Evolutionary conservation across 208 protist species (phyloP).

Genomic region (Leishmania lainsoni): DNA sequence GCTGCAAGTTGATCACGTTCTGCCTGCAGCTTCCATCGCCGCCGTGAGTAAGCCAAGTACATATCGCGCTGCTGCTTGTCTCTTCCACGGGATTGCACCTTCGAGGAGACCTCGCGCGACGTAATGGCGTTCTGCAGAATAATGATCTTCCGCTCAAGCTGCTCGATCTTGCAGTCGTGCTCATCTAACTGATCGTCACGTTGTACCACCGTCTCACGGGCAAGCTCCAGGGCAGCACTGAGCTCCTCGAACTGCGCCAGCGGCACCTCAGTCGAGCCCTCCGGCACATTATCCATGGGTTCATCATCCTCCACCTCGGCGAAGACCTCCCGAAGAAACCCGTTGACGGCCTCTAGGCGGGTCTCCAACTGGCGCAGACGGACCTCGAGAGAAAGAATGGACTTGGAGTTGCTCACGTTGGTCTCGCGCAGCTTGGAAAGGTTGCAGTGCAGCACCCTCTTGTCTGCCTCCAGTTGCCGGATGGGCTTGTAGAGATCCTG

Average conservation of each 20-base stretch:
- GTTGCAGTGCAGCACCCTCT: slow-evolving; percentile 71
- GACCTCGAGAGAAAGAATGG: slow-evolving; percentile 77
- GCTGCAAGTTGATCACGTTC: slow-evolving; percentile 51
- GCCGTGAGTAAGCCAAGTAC: slow-evolving; percentile 30
- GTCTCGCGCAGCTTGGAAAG: slow-evolving; percentile 75
- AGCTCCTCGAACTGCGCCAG: slow-evolving; percentile 75
- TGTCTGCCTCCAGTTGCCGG: slow-evolving; percentile 74
- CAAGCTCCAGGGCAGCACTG: slow-evolving; percentile 57
- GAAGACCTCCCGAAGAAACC: slow-evolving; percentile 82
- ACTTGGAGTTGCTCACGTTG: slow-evolving; percentile 71
- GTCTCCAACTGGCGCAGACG: slow-evolving; percentile 78
- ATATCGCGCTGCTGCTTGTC: slow-evolving; percentile 66
- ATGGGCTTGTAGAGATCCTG: slow-evolving; percentile 71
- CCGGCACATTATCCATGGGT: slow-evolving; percentile 56
- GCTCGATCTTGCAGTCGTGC: slow-evolving; percentile 76
- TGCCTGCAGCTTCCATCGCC: slow-evolving; percentile 47
- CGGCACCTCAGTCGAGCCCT: slow-evolving; percentile 64
- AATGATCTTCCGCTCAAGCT: slow-evolving; percentile 69
- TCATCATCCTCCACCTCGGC: slow-evolving; percentile 63
- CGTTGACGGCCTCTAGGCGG: slow-evolving; percentile 68
- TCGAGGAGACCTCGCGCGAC: slow-evolving; percentile 56
- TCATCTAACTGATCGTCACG: slow-evolving; percentile 73
- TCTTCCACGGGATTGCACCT: slow-evolving; percentile 41
- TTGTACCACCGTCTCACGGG: slow-evolving; percentile 61
- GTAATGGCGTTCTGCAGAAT: slow-evolving; percentile 76